Evolutionary conservation across 202 grass and related monocot genomes (phyloP).

Genomic region (Zoysia matrella): DNA sequence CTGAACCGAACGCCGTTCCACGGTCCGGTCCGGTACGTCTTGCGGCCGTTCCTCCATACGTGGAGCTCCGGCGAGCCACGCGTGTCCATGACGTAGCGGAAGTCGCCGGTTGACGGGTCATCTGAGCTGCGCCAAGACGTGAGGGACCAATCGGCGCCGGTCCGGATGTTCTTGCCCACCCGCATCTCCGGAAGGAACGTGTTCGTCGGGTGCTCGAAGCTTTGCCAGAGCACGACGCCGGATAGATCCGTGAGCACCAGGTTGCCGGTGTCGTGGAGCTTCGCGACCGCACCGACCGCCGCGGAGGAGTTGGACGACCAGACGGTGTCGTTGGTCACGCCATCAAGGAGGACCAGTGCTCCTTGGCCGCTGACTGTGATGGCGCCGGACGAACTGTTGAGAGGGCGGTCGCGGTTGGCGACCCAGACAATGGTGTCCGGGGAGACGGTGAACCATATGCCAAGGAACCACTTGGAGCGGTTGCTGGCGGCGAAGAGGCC

Average conservation of each 20-base stretch:
- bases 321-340: slow-evolving; percentile 1
- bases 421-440: slow-evolving; percentile 59
- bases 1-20: slow-evolving; percentile 66
- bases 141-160: slow-evolving; percentile 42
- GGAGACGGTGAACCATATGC: slow-evolving; percentile 63
- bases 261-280: slow-evolving; percentile 62
- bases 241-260: slow-evolving; percentile 46
- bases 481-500: slow-evolving; percentile 58
- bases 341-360: slow-evolving; percentile 45
- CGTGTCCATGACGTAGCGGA: slow-evolving; percentile 49
- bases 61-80: slow-evolving; percentile 53
- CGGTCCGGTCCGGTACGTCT: slow-evolving; percentile 37
- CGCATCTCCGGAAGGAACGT: slow-evolving; percentile 61
- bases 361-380: slow-evolving; percentile 32
- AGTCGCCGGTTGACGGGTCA: slow-evolving; percentile 53
- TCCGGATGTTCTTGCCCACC: slow-evolving; percentile 26
- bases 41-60: slow-evolving; percentile 24
- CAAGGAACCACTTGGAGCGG: slow-evolving; percentile 42
- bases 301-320: slow-evolving; percentile 49
- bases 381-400: slow-evolving; percentile 31
- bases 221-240: slow-evolving; percentile 54
- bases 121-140: slow-evolving; percentile 50
- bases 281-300: slow-evolving; percentile 1
- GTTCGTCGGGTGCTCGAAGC: slow-evolving; percentile 73
- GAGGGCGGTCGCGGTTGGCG: slow-evolving; percentile 57